Percentiles rank a stretch among this genome's conserved stretches.
Evolutionary conservation across 129 eudicot genomes (phyloP).

Genomic region (Calendula officinalis): DNA sequence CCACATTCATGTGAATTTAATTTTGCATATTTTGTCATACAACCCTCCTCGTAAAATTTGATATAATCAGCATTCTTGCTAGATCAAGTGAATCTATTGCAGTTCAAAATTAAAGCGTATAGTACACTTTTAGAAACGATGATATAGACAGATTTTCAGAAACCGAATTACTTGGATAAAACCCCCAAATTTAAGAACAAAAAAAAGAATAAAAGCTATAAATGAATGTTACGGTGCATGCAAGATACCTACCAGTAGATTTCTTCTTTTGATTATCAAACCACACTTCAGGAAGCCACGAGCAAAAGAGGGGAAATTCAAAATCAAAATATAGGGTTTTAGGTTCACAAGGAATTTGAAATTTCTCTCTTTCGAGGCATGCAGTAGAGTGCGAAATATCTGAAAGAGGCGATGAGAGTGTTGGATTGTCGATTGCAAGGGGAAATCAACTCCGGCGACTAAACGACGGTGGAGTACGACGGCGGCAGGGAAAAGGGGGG

Average conservation of each 20-base stretch:
- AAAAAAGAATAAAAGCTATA: background rate
- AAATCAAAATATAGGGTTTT: conserved; percentile 25
- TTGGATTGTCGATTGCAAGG: conserved; percentile 3
- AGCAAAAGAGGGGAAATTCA: background rate
- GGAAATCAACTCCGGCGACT: background rate
- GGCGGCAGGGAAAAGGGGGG: background rate
- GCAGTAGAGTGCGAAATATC: background rate
- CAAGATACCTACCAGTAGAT: conserved; percentile 2
- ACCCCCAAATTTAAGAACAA: background rate
- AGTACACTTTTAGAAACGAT: background rate
- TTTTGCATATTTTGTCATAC: too few relatives aligned
- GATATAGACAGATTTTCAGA: background rate
- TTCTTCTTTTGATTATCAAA: background rate
- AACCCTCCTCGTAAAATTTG: too few relatives aligned
- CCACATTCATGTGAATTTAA: background rate
- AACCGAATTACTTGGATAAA: background rate
- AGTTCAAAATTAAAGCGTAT: background rate
- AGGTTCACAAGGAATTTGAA: background rate
- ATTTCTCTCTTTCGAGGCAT: conserved; percentile 2
- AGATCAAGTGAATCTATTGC: background rate
- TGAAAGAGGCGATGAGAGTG: background rate
- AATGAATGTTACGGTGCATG: background rate
- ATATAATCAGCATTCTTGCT: too few relatives aligned
- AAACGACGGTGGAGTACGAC: conserved; percentile 12
- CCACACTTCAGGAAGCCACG: background rate